A percentile compares a stretch with the other conserved stretches of the same genome.
Conservation (phyloP, 805 yeast genomes). For the Candida awuae region DNA sequence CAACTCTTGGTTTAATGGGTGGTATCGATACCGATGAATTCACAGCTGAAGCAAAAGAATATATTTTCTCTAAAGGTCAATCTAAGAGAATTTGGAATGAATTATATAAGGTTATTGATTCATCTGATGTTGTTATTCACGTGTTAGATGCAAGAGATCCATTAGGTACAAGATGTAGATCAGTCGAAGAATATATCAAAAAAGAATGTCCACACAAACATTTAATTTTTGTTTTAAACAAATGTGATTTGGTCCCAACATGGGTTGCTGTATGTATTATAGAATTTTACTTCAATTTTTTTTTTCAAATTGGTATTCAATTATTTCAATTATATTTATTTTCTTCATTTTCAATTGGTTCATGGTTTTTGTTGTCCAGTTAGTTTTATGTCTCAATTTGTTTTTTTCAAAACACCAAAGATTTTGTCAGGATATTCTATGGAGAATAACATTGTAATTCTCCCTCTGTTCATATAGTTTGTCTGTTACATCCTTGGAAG, state of each 20-base stretch:
- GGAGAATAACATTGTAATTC: slow-evolving; percentile 8
- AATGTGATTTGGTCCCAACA: slow-evolving; percentile 97
- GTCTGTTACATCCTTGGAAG: slow-evolving; percentile 99
- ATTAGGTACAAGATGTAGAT: slow-evolving; percentile 85
- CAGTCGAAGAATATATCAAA: slow-evolving; percentile 86
- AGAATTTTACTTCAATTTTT: slow-evolving; percentile 13
- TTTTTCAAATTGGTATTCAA: slow-evolving; percentile 5
- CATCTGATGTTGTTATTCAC: slow-evolving; percentile 94
- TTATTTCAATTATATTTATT: slow-evolving; percentile 4
- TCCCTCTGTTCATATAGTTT: slow-evolving; percentile 39
- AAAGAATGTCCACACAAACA: slow-evolving; percentile 97
- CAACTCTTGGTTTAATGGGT: slow-evolving; percentile 78
- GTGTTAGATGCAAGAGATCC: slow-evolving; percentile 98
- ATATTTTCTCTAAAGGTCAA: slow-evolving; percentile 93
- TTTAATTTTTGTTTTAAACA: slow-evolving; percentile 86
- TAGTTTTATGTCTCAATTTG: no score
- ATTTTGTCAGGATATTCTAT: slow-evolving; percentile 69
- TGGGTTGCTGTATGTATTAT: slow-evolving; percentile 98
- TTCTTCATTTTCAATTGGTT: no score
- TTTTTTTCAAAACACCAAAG: slow-evolving; percentile 45
- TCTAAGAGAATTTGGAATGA: slow-evolving; percentile 99
- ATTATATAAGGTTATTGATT: slow-evolving; percentile 91
- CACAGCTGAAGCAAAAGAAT: slow-evolving; percentile 88
- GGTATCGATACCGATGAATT: slow-evolving; percentile 67
- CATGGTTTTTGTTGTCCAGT: no score